Percentiles rank a stretch among this genome's conserved stretches.
phyloP scores from a whole-genome alignment of 2,329 filamentous ascomycete genomes.

The Alternaria metachromatica region DNA sequence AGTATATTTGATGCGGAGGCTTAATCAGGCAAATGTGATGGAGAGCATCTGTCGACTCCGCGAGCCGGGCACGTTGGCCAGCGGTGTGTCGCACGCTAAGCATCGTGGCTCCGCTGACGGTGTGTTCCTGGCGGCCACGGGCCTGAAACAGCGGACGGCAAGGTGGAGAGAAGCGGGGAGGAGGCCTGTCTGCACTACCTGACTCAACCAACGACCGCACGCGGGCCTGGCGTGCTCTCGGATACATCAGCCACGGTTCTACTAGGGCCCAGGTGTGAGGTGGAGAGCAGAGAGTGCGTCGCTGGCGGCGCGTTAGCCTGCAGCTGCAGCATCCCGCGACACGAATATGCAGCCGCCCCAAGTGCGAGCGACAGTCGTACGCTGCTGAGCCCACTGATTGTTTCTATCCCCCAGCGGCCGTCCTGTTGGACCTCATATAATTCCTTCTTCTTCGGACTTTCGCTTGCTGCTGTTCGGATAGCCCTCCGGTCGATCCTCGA shows the following conservation, averaged over 20 bases:
- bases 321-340: slow-evolving; percentile 26
- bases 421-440: slow-evolving; percentile 1
- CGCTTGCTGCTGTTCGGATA: slow-evolving; percentile 11
- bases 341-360: slow-evolving; percentile 28
- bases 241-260: slow-evolving; percentile 16
- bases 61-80: slow-evolving; percentile 13
- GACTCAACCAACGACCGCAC: slow-evolving; percentile 14
- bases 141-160: slow-evolving; percentile 36
- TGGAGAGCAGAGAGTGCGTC: slow-evolving; percentile 15
- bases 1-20: slow-evolving; percentile 2
- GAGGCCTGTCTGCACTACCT: slow-evolving; percentile 10
- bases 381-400: slow-evolving; percentile 15
- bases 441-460: slow-evolving; percentile 12
- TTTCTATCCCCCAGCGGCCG: slow-evolving; percentile 8
- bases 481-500: slow-evolving; percentile 17
- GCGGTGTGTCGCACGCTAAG: slow-evolving; percentile 35
- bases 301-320: slow-evolving; percentile 23
- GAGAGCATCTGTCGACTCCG: slow-evolving; percentile 5
- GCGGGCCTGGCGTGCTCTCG: slow-evolving; percentile 24
- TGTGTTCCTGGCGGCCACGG: slow-evolving; percentile 21
- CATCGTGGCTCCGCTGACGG: slow-evolving; percentile 13
- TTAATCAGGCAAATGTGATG: not conserved
- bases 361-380: slow-evolving; percentile 13
- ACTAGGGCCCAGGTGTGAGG: slow-evolving; percentile 18
- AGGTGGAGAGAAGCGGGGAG: slow-evolving; percentile 27